phyloP scores from a whole-genome alignment of 2,329 filamentous ascomycete species.

The Exophiala alcalophila region DNA sequence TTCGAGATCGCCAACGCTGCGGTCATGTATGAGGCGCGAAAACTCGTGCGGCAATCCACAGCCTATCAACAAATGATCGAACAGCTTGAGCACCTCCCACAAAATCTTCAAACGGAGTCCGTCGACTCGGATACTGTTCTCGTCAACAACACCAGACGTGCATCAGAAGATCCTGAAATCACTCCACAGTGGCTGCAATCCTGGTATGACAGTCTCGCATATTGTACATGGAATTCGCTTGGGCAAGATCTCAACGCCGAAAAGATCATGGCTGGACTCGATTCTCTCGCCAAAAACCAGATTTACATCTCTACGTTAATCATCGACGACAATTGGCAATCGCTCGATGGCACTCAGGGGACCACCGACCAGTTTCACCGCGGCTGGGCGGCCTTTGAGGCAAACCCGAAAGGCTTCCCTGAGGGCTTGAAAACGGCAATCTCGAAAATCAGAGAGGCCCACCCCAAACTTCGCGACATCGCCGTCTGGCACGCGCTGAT shows the following conservation, averaged over 20 bases:
- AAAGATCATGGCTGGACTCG: conserved; percentile 73
- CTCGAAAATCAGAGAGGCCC: conserved; percentile 62
- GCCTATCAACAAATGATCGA: conserved; percentile 31
- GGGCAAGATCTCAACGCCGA: conserved; percentile 78
- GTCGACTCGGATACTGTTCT: conserved; percentile 34
- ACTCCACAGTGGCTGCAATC: conserved; percentile 66
- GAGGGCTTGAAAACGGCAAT: conserved; percentile 71
- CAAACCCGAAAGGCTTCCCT: conserved; percentile 74
- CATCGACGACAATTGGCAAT: conserved; percentile 97
- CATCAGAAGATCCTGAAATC: conserved; percentile 41
- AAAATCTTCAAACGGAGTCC: conserved; percentile 23
- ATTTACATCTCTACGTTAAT: conserved; percentile 83
- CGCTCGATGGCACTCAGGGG: conserved; percentile 58
- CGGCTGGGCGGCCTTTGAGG: conserved; percentile 80
- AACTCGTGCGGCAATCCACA: conserved; percentile 48
- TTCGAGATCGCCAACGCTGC: conserved; percentile 76
- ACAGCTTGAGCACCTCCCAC: conserved; percentile 24
- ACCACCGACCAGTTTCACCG: conserved; percentile 49
- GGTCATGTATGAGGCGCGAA: conserved; percentile 83
- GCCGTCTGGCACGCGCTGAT: conserved; percentile 90
- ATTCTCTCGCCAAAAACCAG: conserved; percentile 64
- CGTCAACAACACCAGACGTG: conserved; percentile 35
- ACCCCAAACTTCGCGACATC: conserved; percentile 74
- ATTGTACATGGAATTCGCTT: conserved; percentile 94
- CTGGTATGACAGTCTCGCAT: conserved; percentile 91